Base-by-base conservation (phyloP, 257 asterid genomes). In the Salvia miltiorrhiza region DNA sequence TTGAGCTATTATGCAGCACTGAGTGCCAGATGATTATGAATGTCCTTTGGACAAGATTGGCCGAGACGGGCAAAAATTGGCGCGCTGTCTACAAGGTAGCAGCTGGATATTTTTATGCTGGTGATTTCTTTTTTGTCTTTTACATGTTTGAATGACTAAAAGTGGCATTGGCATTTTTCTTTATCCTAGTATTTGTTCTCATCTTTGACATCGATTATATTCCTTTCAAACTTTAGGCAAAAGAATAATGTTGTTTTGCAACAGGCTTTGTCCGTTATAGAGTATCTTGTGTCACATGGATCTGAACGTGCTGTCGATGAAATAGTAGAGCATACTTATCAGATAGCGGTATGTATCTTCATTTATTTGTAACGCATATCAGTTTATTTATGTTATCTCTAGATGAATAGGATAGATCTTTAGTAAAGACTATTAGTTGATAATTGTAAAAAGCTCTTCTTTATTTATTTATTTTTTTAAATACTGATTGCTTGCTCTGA, bases 271-370 rank as follows among this genome's bases (percentile, higher is more conserved):
- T 67, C 97, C 76, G 97, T 94, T 71, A 80, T 94, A 63, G 99
- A 94, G 85, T 94, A 87, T 81, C 83, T 94, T 93, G 96, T 91
- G 82, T 88, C 92, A 33, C 88, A 92, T 67, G 99, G 99, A 80
- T 88, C 99, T 44, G 99, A 89, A 56, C 97, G 92, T 67, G 88
- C 90, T 65, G 92, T 93, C 73, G 96, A 90, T 82, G 96, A 93
- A 69, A 88, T 93, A 63, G 63, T 93, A 69, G 96, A 90, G 64
- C 97, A 93, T 75, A 85, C 96, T 17, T 93, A 76, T 77, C 92
- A 93, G 83, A 93, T 93, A 78, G 85, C 95, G 59, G 98, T 90
- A 85, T 20, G 90, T 68, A 62, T 78, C 41, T 73, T 76, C 75
- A 21, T 50, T 68, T 68, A 37, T 70, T 47, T 54, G 63, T 50